Base-by-base conservation (phyloP, 129 eudicot species). In the Lactuca sativa region DNA sequence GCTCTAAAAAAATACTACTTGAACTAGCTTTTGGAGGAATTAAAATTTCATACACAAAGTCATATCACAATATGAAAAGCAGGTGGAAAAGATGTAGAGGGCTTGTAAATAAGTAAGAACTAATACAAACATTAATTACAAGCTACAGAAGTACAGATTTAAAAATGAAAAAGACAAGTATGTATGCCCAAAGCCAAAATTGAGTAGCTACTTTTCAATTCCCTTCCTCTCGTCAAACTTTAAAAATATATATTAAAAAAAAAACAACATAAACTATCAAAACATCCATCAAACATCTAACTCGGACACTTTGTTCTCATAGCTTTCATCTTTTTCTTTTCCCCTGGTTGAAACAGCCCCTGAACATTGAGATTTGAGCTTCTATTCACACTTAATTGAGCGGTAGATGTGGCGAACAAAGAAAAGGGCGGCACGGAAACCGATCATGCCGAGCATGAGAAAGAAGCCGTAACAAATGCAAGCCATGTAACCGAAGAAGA, bases 401-500 rank as follows among this genome's bases (percentile, higher is more conserved):
- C 85, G 86, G 72, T 86, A 86, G 16, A 86, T 86, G 59, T 86
- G 93, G 30, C 93, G 86, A 30, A 86, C 93, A 71, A 83, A 86
- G 66, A 86, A 84, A 47, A 86, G 76, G 10, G 93, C 62, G 5
- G 93, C 85, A 47, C 93, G 86, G 59, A 86, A 86, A 60, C 93
- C 89, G 5, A 86, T 79, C 11, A 65, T 71, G 18, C 93, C 93
- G 40, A 86, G 93, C 93, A 86, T 86, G 41, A 86, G 77, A 75
- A 86, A 86, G 86, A 86, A 86, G 32, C 86, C 93, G 56, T 83
- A 86, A 66, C 89, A 86, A 37, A 86, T 81, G 74, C 93, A 86
- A 56, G 93, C 89, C 93, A 86, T 86, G 85, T 83, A 86, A 12
- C 89, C 93, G 48, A 86, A 86, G 89, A 86, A 86, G 58, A 86